These are phyloP conservation scores for Aspergillus baeticus DNA, from an alignment of 495 filamentous ascomycete genomes.

Conservation along the genomic window DNA sequence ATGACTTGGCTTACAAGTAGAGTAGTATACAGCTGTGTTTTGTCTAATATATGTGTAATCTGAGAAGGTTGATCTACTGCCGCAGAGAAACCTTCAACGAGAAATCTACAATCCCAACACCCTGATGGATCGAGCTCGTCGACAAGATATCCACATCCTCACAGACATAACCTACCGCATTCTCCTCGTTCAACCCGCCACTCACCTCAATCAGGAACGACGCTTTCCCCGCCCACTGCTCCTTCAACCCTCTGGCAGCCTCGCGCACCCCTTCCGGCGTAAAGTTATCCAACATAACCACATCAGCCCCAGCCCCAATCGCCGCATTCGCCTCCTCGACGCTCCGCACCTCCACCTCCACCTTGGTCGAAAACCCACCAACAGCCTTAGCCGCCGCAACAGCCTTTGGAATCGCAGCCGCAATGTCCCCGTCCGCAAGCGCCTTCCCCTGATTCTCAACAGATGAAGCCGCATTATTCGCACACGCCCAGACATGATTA, in stretches of 20 bases:
- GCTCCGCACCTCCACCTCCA: conserved; percentile 92
- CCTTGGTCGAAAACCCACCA: conserved; percentile 86
- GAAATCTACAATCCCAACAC: conserved; percentile 88
- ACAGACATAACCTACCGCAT: conserved; percentile 77
- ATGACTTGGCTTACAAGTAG: too few relatives aligned
- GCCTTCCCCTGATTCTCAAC: background rate
- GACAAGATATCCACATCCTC: conserved; percentile 92
- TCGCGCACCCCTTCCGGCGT: conserved; percentile 67
- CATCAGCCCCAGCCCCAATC: conserved; percentile 84
- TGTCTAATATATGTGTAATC: too few relatives aligned
- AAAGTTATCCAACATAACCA: conserved; percentile 98
- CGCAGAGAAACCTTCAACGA: conserved; percentile 77
- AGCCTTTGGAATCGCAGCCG: conserved; percentile 76
- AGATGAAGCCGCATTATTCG: conserved; percentile 40
- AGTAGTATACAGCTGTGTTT: too few relatives aligned
- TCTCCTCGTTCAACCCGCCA: conserved; percentile 82
- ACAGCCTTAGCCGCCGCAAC: conserved; percentile 80
- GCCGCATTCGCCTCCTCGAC: conserved; percentile 87
- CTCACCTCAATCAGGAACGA: conserved; percentile 85
- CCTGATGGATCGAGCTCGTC: conserved; percentile 95
- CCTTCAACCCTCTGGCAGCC: conserved; percentile 70
- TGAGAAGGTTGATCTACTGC: background rate
- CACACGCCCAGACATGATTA: conserved; percentile 90
- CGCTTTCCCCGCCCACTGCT: conserved; percentile 58
- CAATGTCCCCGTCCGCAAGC: conserved; percentile 26